Evolutionary conservation across 805 yeast genomes (phyloP).

Genomic region (Wickerhamomyces rabaulensis): DNA sequence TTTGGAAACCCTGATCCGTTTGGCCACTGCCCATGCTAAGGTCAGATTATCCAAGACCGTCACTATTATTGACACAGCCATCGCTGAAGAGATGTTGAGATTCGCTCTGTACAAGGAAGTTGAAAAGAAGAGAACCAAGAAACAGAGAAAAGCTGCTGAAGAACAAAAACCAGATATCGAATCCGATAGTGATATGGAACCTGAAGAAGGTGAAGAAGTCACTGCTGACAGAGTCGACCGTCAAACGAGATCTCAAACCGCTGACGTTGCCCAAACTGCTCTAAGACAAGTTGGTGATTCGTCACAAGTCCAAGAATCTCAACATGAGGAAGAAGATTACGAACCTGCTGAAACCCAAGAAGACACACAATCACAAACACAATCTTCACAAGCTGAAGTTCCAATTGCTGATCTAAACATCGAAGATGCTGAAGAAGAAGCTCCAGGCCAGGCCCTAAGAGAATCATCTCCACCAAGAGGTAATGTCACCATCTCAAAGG

Average conservation of each 20-base stretch:
- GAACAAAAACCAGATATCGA: slow-evolving; percentile 27
- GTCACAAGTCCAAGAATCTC: slow-evolving; percentile 2
- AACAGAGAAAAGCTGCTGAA: slow-evolving; percentile 24
- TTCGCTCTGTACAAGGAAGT: slow-evolving; percentile 83
- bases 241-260: not conserved
- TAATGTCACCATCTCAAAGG: slow-evolving; percentile 35
- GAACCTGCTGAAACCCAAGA: slow-evolving; percentile 7
- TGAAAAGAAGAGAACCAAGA: slow-evolving; percentile 27
- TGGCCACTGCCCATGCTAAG: slow-evolving; percentile 95
- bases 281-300: not conserved
- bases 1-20: slow-evolving; percentile 88
- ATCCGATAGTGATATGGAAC: slow-evolving; percentile 24
- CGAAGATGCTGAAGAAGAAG: slow-evolving; percentile 9
- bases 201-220: slow-evolving; percentile 24
- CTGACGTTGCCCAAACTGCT: not conserved
- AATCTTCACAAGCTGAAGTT: slow-evolving; percentile 3
- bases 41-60: slow-evolving; percentile 79
- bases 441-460: not conserved
- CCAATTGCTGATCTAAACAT: not conserved
- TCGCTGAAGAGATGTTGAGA: slow-evolving; percentile 80
- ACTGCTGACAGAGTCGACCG: slow-evolving; percentile 7
- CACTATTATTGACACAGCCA: slow-evolving; percentile 70
- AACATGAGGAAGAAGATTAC: slow-evolving; percentile 15
- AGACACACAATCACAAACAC: slow-evolving; percentile 7
- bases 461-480: not conserved